These are phyloP conservation scores for Volvox carteri DNA, from an alignment of 163 green algal genomes.

Conservation along the genomic window DNA sequence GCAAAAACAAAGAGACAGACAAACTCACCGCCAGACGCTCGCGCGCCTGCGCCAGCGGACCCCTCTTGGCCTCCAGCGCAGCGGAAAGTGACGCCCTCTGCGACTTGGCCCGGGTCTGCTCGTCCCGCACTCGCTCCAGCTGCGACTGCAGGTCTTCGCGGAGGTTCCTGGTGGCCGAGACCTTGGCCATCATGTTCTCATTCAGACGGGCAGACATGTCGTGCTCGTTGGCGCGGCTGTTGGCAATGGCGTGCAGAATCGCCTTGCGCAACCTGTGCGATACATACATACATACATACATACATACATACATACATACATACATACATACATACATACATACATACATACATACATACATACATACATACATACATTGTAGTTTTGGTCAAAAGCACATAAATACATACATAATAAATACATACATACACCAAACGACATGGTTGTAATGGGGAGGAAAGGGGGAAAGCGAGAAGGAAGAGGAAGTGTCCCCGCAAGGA, in stretches of 20 bases:
- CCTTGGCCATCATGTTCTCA: conserved; percentile 63
- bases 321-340: neutral
- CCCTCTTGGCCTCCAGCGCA: conserved; percentile 64
- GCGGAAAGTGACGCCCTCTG: conserved; percentile 54
- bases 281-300: neutral
- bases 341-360: neutral
- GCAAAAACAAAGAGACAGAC: no score
- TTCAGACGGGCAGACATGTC: conserved; percentile 57
- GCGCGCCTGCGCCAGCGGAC: conserved; percentile 65
- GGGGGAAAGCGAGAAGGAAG: no score
- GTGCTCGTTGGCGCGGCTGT: conserved; percentile 61
- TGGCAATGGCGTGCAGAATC: conserved; percentile 59
- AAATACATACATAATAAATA: no score
- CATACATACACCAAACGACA: no score
- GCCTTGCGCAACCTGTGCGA: conserved; percentile 63
- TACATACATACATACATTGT: neutral
- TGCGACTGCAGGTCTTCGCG: conserved; percentile 54
- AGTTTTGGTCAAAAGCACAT: no score
- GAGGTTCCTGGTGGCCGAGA: conserved; percentile 54
- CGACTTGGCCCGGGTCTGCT: conserved; percentile 49
- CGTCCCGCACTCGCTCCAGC: conserved; percentile 54
- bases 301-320: neutral
- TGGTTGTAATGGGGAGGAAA: no score
- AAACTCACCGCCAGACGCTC: conserved; percentile 58
- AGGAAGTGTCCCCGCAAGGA: no score